Percentiles rank a stretch among this genome's conserved stretches.
phyloP scores from a whole-genome alignment of 2,329 filamentous ascomycete species.

The Trichophyton benhamiae region DNA sequence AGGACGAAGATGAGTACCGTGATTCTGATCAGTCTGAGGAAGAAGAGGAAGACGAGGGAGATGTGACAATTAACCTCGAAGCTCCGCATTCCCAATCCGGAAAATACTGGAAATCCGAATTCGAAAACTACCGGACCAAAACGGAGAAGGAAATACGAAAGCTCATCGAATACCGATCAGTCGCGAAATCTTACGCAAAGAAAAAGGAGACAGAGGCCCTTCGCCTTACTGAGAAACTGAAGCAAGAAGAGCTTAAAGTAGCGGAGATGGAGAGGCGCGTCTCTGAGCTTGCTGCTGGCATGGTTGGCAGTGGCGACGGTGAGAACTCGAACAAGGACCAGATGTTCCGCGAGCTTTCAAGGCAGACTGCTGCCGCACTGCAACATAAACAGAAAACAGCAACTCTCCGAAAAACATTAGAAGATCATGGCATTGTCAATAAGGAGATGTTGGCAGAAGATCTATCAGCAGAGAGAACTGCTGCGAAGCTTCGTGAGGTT shows the following conservation, averaged over 20 bases:
- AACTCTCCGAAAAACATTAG: constrained; percentile 26
- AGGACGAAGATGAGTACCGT: constrained; percentile 1
- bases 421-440: constrained; percentile 29
- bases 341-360: constrained; percentile 31
- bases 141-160: constrained; percentile 50
- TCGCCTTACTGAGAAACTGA: constrained; percentile 41
- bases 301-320: constrained; percentile 20
- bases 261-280: constrained; percentile 34
- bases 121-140: constrained; percentile 45
- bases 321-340: constrained; percentile 27
- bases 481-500: constrained; percentile 22
- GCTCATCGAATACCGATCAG: constrained; percentile 47
- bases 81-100: constrained; percentile 47
- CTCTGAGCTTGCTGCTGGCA: constrained; percentile 30
- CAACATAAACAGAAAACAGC: constrained; percentile 34
- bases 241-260: constrained; percentile 37
- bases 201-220: constrained; percentile 47
- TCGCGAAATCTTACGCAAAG: constrained; percentile 47
- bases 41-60: constrained; percentile 16
- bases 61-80: constrained; percentile 42
- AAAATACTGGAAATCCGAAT: constrained; percentile 51
- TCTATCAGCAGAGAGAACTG: constrained; percentile 12
- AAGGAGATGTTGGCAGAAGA: constrained; percentile 17
- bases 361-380: constrained; percentile 33
- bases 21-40: not conserved